Evolutionary conservation across 805 yeast genomes (phyloP), one percentile per base, ranked within the genome.

Genomic region (Hanseniaspora occidentalis): DNA sequence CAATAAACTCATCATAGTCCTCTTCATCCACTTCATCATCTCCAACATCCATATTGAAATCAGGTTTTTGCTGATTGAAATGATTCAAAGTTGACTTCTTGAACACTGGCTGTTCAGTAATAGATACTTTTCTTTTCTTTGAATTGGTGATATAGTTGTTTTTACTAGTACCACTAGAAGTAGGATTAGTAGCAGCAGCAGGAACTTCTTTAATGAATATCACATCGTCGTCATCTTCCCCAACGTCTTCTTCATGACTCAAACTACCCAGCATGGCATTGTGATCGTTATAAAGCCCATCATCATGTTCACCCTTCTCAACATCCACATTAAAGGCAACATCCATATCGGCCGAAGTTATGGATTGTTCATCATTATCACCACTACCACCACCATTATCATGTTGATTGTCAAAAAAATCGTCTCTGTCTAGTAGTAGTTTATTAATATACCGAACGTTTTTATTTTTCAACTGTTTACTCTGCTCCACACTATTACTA

Each of bases 151-250:
- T 31, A 27, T 23, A 37, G 21, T 14, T 37, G 19, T 35, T 21
- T 38, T 44, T 16, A 37, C 47, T 13, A 39, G 42, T 20, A 40
- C 39, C 17, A 37, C 22, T 9, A 45, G 46, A 29, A 44, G 44
- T 21, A 44, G 36, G 22, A 44, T 43, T 17, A 40, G 43, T 10
- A 47, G 40, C 16, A 53, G 58, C 44, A 54, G 58, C 42, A n/a
- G n/a, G n/a, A n/a, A n/a, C n/a, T n/a, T 56, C 56, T 37, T 53
- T 50, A 35, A 53, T 46, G 26, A 54, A 54, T 22, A 56, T 52
- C n/a, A 53, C 44, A 37, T 53, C 60, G 39, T 53, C 58, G 27
- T 52, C 57, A 11, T 47, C 49, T 4, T 47, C 46, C 4, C 46
- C 46, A 9, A 43, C 47, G 6, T 45, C 48, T 14, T 11, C 10